Conservation (phyloP, 305 asterid species). For the Solanum hybrid region DNA sequence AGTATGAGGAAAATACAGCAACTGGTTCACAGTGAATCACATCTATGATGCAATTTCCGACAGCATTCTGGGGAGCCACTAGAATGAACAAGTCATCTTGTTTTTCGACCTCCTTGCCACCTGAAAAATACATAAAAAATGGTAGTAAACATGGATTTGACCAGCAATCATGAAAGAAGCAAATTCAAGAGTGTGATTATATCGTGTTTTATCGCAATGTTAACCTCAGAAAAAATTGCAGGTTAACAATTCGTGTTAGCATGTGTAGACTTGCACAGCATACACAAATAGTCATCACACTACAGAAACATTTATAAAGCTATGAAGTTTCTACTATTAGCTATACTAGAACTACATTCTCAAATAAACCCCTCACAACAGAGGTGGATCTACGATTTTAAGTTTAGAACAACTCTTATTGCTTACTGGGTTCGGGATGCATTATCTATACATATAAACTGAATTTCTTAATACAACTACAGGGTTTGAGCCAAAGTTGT, state of each 20-base stretch:
- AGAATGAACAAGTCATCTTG: conserved; percentile 83
- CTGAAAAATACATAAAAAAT: conserved; percentile 29
- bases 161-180: neutral
- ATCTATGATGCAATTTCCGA: conserved; percentile 86
- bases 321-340: neutral
- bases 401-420: neutral
- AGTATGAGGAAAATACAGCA: neutral
- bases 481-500: neutral
- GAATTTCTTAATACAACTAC: neutral
- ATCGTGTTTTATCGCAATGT: neutral
- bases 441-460: accelerated
- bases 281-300: neutral
- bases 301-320: neutral
- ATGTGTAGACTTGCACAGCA: neutral
- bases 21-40: conserved; percentile 23
- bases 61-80: conserved; percentile 97
- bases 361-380: neutral
- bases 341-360: neutral
- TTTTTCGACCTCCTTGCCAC: conserved; percentile 77
- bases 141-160: neutral
- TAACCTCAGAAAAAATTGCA: neutral
- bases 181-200: neutral
- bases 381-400: neutral
- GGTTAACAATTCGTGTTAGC: neutral
- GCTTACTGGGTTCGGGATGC: neutral